phyloP scores from a whole-genome alignment of 768 basidiomycete species.

The Podaxis mareebaensis region DNA sequence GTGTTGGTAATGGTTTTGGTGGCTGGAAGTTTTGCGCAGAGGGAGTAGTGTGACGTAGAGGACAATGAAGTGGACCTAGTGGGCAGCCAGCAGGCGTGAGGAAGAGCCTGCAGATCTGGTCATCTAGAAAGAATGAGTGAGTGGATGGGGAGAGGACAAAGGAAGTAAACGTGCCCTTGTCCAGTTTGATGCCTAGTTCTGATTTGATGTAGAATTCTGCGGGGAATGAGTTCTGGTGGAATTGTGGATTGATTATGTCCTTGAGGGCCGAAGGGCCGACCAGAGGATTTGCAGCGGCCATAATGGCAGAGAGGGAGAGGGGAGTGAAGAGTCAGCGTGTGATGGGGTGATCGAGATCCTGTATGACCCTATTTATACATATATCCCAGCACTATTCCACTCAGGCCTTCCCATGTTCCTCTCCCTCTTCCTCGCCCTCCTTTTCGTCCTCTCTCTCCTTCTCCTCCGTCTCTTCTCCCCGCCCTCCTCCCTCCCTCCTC shows the following conservation, averaged over 20 bases:
- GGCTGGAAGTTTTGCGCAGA: slow-evolving; percentile 90
- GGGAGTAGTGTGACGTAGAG: slow-evolving; percentile 87
- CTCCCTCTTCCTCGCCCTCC: neutral
- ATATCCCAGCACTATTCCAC: neutral
- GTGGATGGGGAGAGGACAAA: neutral
- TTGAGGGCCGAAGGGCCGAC: slow-evolving; percentile 57
- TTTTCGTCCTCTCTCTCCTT: neutral
- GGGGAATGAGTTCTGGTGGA: slow-evolving; percentile 90
- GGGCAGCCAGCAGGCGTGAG: slow-evolving; percentile 86
- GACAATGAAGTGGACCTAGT: slow-evolving; percentile 89
- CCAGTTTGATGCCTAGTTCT: slow-evolving; percentile 83
- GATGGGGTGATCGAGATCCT: slow-evolving; percentile 10
- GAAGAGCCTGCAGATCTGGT: slow-evolving; percentile 89
- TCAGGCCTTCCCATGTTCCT: slow-evolving; percentile 8
- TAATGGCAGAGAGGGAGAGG: slow-evolving; percentile 20
- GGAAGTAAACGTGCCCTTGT: slow-evolving; percentile 69
- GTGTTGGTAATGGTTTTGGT: slow-evolving; percentile 76
- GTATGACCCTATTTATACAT: neutral
- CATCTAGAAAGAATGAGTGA: slow-evolving; percentile 52
- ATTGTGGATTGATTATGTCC: slow-evolving; percentile 84
- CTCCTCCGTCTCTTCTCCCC: neutral
- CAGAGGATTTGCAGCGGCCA: slow-evolving; percentile 49
- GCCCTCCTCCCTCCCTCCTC: slow-evolving; percentile 26
- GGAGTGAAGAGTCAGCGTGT: neutral
- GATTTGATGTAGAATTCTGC: slow-evolving; percentile 81